Evolutionary conservation across 768 basidiomycete genomes (phyloP).

Genomic region (Amanita exitialis): DNA sequence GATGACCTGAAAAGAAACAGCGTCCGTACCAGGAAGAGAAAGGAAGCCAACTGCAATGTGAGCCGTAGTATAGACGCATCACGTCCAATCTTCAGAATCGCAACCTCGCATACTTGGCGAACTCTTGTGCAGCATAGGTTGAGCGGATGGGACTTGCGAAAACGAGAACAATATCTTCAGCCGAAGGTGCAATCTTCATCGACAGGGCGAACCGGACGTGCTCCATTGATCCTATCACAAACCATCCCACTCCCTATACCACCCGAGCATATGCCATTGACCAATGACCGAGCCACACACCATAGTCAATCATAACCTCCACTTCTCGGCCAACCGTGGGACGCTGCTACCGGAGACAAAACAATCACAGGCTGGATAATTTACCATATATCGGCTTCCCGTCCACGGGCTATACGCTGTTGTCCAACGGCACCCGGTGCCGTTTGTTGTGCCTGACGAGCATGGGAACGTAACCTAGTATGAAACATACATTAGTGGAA

Average conservation of each 20-base stretch:
- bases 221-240: slow-evolving; percentile 15
- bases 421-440: slow-evolving; percentile 39
- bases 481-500: slow-evolving; percentile 10
- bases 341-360: slow-evolving; percentile 28
- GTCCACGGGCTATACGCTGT: slow-evolving; percentile 32
- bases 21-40: slow-evolving; percentile 57
- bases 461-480: slow-evolving; percentile 77
- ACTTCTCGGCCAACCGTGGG: slow-evolving; percentile 36
- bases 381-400: slow-evolving; percentile 50
- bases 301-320: slow-evolving; percentile 35
- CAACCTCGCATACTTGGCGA: slow-evolving; percentile 6
- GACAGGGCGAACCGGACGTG: slow-evolving; percentile 30
- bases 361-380: slow-evolving; percentile 16
- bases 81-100: slow-evolving; percentile 10
- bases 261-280: slow-evolving; percentile 6
- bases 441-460: slow-evolving; percentile 67
- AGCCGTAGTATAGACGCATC: slow-evolving; percentile 10
- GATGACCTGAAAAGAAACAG: slow-evolving; percentile 51
- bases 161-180: slow-evolving; percentile 7
- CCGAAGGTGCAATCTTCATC: slow-evolving; percentile 17
- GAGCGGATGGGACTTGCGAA: slow-evolving; percentile 3
- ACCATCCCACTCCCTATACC: slow-evolving; percentile 2
- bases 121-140: slow-evolving; percentile 7
- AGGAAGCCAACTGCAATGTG: slow-evolving; percentile 18
- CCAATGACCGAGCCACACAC: slow-evolving; percentile 21